A percentile compares a stretch with the other conserved stretches of the same genome.
Evolutionary conservation across 371 early-diverging fungal species (phyloP).

Genomic region (Rhizopus delemar): DNA sequence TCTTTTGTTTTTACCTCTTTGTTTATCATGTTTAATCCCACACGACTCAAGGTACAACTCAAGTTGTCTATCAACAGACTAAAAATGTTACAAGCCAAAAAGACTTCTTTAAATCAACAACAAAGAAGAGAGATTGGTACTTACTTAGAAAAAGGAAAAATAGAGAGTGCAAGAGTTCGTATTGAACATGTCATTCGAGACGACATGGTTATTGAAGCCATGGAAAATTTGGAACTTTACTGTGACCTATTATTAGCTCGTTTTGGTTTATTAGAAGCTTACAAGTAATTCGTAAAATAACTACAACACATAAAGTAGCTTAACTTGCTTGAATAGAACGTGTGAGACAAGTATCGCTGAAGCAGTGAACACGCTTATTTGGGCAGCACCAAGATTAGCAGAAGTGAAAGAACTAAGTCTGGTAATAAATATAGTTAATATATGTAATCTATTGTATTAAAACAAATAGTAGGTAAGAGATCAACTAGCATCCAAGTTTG

Average conservation of each 20-base stretch:
- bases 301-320: neutral
- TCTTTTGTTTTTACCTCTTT: neutral
- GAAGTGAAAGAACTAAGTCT: slow-evolving; percentile 84
- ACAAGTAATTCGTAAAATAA: slow-evolving; percentile 56
- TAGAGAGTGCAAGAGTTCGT: slow-evolving; percentile 84
- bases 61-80: slow-evolving; percentile 84
- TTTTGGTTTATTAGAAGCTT: slow-evolving; percentile 82
- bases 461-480: slow-evolving; percentile 59
- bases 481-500: slow-evolving; percentile 79
- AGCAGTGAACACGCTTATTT: slow-evolving; percentile 87
- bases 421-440: slow-evolving; percentile 30
- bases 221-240: slow-evolving; percentile 90
- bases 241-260: slow-evolving; percentile 88
- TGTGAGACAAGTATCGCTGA: slow-evolving; percentile 83
- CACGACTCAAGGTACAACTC: slow-evolving; percentile 81
- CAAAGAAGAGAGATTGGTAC: slow-evolving; percentile 82
- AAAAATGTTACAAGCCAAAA: slow-evolving; percentile 87
- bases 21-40: slow-evolving; percentile 56
- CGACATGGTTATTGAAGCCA: slow-evolving; percentile 84
- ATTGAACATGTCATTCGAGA: slow-evolving; percentile 93
- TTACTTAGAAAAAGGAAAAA: slow-evolving; percentile 80
- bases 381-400: slow-evolving; percentile 78
- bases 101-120: slow-evolving; percentile 70
- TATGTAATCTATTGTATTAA: neutral
- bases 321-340: slow-evolving; percentile 39